phyloP scores from a whole-genome alignment of 2,329 filamentous ascomycete genomes.

The Cryphonectria carpinicola region DNA sequence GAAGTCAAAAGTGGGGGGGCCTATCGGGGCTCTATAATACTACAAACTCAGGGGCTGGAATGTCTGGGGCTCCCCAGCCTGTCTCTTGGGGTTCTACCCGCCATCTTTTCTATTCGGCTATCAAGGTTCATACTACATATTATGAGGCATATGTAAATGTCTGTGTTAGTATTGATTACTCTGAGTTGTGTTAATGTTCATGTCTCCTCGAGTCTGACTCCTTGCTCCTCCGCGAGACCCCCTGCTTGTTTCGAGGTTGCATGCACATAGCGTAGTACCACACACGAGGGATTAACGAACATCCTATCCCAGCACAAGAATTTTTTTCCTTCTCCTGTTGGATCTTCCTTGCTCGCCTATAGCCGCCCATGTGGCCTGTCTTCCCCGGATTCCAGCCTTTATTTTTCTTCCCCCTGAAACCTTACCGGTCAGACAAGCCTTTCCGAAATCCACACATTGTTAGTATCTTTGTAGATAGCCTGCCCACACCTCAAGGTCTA shows the following conservation, averaged over 20 bases:
- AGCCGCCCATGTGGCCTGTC: neutral
- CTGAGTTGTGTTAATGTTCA: neutral
- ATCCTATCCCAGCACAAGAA: neutral
- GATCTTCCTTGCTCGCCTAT: neutral
- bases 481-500: neutral
- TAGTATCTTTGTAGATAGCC: neutral
- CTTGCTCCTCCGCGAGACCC: neutral
- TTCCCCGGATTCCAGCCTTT: neutral
- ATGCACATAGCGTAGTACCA: neutral
- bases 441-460: neutral
- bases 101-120: neutral
- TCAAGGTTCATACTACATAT: neutral
- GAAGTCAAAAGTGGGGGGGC: conserved; percentile 19
- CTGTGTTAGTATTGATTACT: too few species aligned
- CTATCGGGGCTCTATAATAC: neutral
- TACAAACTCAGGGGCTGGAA: neutral
- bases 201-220: neutral
- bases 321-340: neutral
- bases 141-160: too few species aligned
- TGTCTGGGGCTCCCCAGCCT: neutral
- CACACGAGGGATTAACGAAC: neutral
- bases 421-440: neutral
- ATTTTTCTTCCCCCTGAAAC: neutral
- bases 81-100: neutral
- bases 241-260: neutral